Evolutionary conservation across 1,284 basidiomycete genomes (phyloP).

Genomic region (Marasmius tenuissimus): DNA sequence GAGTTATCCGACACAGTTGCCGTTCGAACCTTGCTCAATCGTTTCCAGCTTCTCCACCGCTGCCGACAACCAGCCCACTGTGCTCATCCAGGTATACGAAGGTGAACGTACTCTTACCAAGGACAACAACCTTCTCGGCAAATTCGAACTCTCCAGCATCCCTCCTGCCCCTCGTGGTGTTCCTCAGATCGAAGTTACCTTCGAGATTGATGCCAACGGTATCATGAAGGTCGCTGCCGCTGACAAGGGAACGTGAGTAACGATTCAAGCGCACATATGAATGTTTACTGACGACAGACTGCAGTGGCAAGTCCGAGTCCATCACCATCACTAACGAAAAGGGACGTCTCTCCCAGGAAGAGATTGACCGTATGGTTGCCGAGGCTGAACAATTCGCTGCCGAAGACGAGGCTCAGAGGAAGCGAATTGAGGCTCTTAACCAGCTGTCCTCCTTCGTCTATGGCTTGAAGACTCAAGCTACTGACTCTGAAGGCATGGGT

Average conservation of each 20-base stretch:
- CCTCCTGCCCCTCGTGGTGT: conserved; percentile 95
- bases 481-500: conserved; percentile 87
- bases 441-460: conserved; percentile 77
- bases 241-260: conserved; percentile 87
- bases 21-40: conserved; percentile 2
- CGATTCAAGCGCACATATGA: neutral
- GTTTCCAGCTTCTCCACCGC: conserved; percentile 87
- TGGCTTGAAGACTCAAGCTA: conserved; percentile 84
- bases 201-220: conserved; percentile 94
- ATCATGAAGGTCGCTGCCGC: conserved; percentile 87
- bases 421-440: conserved; percentile 88
- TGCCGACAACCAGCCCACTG: conserved; percentile 92
- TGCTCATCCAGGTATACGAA: conserved; percentile 91
- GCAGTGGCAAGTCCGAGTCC: conserved; percentile 81
- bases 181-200: conserved; percentile 93
- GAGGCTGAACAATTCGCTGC: conserved; percentile 91
- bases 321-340: conserved; percentile 89
- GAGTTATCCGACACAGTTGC: conserved; percentile 20
- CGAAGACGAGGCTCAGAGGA: conserved; percentile 85
- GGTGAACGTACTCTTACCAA: conserved; percentile 95
- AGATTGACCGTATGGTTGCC: conserved; percentile 89
- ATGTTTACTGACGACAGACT: conserved; percentile 8
- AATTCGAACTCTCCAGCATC: conserved; percentile 92
- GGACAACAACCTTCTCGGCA: conserved; percentile 97
- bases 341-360: conserved; percentile 82